Base-by-base conservation (phyloP, 257 asterid species). In the Anisodus tanguticus region DNA sequence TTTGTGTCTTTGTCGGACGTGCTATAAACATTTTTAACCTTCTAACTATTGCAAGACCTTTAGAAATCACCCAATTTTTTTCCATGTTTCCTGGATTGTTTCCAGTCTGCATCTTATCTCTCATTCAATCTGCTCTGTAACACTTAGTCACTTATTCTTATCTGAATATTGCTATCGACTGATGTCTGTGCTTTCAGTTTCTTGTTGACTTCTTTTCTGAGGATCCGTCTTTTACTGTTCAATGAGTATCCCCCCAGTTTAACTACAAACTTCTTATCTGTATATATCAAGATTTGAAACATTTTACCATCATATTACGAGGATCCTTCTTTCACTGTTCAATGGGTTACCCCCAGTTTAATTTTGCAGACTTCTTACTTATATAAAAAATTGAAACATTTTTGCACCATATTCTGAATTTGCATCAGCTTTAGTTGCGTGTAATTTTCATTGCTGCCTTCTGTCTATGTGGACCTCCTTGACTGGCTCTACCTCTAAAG, bases 171-270 rank as follows among this genome's bases (percentile, higher is more conserved):
- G 4, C 26, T 68, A 16, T 16, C 2, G 15, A 68, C 26, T 68
- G 37, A 39, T 68, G 16, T 39, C 53, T 68, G 6, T 68, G 77
- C 77, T 68, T 68, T 68, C 77, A 37, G 47, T 68, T 63, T 68
- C 77, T n/a, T 39, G 53, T 63, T 8, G 26, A 22, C 26, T 37
- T 68, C 26, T 68, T 68, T 67, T 68, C 26, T 7, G 26, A 68
- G 26, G 53, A 68, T 3, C 53, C 77, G 15, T 68, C 51, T 68
- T 39, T 39, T 15, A 68, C 77, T 37, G 77, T 68, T 39, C 77
- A 39, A 68, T 68, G 53, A 68, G 13, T 68, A 15, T 68, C 17
- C 77, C 77, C 53, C 26, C 51, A 68, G 22, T 68, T 37, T 68
- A 68, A 68, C 26, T 3, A 39, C 77, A 7, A 8, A 3, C 51